Evolutionary conservation across 2,329 filamentous ascomycete genomes (phyloP).

Genomic region (Aspergillus ustus): DNA sequence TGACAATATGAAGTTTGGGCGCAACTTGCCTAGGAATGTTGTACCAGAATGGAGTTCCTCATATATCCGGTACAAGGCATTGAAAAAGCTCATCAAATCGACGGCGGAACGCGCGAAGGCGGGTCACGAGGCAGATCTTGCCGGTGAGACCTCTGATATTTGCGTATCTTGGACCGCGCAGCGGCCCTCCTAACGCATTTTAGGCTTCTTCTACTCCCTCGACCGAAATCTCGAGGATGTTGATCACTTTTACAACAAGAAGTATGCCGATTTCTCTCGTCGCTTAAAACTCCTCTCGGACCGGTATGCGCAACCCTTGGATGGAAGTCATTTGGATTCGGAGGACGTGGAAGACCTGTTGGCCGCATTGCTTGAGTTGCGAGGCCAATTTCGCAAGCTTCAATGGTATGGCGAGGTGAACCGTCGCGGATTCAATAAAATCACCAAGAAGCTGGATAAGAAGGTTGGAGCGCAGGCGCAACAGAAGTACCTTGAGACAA

Average conservation of each 20-base stretch:
- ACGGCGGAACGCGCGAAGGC: slow-evolving; percentile 69
- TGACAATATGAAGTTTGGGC: slow-evolving; percentile 55
- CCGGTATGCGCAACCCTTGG: slow-evolving; percentile 76
- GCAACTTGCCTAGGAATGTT: slow-evolving; percentile 54
- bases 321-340: slow-evolving; percentile 74
- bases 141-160: slow-evolving; percentile 67
- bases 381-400: slow-evolving; percentile 84
- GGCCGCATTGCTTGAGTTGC: slow-evolving; percentile 84
- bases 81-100: slow-evolving; percentile 93
- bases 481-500: slow-evolving; percentile 83
- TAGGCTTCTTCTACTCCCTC: slow-evolving; percentile 96
- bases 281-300: slow-evolving; percentile 85
- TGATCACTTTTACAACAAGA: slow-evolving; percentile 95
- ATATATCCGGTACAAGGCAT: slow-evolving; percentile 57
- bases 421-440: slow-evolving; percentile 91
- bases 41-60: slow-evolving; percentile 56
- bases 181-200: slow-evolving; percentile 30
- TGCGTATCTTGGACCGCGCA: slow-evolving; percentile 12
- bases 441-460: slow-evolving; percentile 98
- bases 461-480: slow-evolving; percentile 81
- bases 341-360: slow-evolving; percentile 92
- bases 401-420: slow-evolving; percentile 99
- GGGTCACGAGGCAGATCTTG: slow-evolving; percentile 81
- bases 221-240: slow-evolving; percentile 98
- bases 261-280: slow-evolving; percentile 81